Evolutionary conservation across 163 green algal genomes (phyloP).

Genomic region (Picocystis sp.): DNA sequence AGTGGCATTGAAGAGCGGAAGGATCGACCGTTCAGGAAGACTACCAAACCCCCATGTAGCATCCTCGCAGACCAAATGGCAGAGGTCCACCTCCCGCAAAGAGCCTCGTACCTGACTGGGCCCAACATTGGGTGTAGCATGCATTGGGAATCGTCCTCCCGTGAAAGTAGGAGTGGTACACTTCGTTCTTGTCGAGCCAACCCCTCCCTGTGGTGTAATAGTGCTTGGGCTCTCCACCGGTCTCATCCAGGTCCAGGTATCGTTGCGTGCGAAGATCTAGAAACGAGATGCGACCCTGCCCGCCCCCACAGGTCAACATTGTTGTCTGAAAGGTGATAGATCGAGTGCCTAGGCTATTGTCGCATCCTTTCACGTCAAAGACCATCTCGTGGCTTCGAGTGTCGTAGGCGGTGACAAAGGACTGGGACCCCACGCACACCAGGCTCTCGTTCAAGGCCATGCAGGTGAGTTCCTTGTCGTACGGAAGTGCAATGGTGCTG

Average conservation of each 20-base stretch:
- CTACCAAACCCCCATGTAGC: slow-evolving; percentile 33
- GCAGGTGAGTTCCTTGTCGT: slow-evolving; percentile 28
- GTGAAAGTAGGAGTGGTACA: slow-evolving; percentile 11
- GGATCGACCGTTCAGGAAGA: background rate
- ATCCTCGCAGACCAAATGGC: slow-evolving; percentile 30
- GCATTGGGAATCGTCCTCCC: slow-evolving; percentile 7
- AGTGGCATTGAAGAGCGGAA: too few species aligned
- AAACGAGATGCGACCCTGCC: background rate
- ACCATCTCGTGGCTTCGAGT: slow-evolving; percentile 4
- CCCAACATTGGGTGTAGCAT: slow-evolving; percentile 36
- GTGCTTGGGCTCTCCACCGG: background rate
- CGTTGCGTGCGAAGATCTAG: background rate
- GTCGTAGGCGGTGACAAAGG: slow-evolving; percentile 29
- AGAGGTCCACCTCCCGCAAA: slow-evolving; percentile 31
- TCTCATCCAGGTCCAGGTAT: background rate
- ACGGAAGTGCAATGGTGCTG: slow-evolving; percentile 10
- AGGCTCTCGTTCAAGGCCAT: slow-evolving; percentile 22
- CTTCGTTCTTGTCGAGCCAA: slow-evolving; percentile 3
- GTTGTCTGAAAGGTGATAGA: background rate
- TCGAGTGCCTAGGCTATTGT: background rate
- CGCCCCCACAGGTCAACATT: background rate
- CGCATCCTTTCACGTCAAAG: background rate
- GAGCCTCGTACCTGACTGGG: slow-evolving; percentile 22
- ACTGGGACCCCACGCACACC: slow-evolving; percentile 23
- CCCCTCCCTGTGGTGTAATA: background rate